These are phyloP conservation scores for Cucumis hystrix DNA, from an alignment of 306 rosid genomes.

Conservation along the genomic window DNA sequence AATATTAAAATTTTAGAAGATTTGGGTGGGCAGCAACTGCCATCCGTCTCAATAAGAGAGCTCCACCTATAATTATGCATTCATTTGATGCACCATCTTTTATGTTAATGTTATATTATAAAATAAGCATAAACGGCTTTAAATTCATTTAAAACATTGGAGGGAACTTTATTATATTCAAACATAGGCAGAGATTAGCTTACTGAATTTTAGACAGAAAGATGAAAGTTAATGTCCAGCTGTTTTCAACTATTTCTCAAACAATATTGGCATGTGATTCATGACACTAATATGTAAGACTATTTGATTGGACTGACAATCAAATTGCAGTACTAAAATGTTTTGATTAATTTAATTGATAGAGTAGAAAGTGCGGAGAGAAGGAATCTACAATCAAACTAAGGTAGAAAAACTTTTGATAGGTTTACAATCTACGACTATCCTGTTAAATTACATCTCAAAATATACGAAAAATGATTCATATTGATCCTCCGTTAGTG, in stretches of 20 bases:
- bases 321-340: background rate
- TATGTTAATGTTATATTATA: too few species aligned
- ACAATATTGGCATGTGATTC: background rate
- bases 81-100: background rate
- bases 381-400: background rate
- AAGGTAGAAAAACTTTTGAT: background rate
- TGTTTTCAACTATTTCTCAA: background rate
- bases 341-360: background rate
- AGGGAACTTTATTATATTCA: too few species aligned
- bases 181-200: too few species aligned
- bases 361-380: background rate
- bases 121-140: too few species aligned
- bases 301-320: background rate
- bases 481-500: background rate
- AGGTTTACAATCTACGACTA: background rate
- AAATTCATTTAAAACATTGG: background rate
- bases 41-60: too few species aligned
- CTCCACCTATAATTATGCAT: background rate
- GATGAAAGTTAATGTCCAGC: background rate
- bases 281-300: background rate
- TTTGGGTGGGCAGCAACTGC: too few species aligned
- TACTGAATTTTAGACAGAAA: background rate
- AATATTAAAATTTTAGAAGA: too few species aligned
- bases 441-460: slow-evolving; percentile 5
- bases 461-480: background rate